A percentile compares a stretch with the other conserved stretches of the same genome.
phyloP scores from a whole-genome alignment of 2,329 filamentous ascomycete species.

The Pseudogymnoascus destructans region DNA sequence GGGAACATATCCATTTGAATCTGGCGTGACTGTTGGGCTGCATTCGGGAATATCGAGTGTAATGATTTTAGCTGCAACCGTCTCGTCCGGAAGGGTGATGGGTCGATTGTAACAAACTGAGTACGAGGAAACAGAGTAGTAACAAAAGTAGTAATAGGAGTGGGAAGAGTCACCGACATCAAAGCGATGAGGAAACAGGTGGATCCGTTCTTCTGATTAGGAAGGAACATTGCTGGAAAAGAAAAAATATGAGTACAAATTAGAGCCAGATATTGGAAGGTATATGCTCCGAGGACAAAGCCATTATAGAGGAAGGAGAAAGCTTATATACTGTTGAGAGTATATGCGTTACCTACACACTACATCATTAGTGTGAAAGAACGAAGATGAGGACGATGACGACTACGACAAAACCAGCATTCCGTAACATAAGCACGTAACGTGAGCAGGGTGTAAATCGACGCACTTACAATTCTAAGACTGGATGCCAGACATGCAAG shows the following conservation, averaged over 20 bases:
- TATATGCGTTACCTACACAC: not conserved
- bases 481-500: conserved; percentile 22
- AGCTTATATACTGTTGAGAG: not conserved
- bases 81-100: conserved; percentile 22
- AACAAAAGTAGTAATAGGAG: not conserved
- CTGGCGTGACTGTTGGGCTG: conserved; percentile 26
- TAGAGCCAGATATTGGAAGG: not conserved
- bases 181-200: not conserved
- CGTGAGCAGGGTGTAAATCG: not conserved
- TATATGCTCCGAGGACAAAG: not conserved
- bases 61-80: conserved; percentile 21
- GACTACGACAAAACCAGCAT: not conserved
- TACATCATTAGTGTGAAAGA: not conserved
- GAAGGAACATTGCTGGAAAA: not conserved
- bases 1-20: conserved; percentile 28
- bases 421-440: not conserved
- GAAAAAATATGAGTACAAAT: not conserved
- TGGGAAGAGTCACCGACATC: not conserved
- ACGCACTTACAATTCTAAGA: conserved; percentile 10
- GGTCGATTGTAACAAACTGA: conserved; percentile 24
- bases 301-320: not conserved
- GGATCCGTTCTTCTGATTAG: not conserved
- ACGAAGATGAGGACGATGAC: not conserved
- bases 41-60: conserved; percentile 29
- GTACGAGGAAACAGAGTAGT: not conserved